Evolutionary conservation across 2,329 filamentous ascomycete genomes (phyloP), one percentile per base, ranked within the genome.

Genomic region (Lasiodiplodia sp.): DNA sequence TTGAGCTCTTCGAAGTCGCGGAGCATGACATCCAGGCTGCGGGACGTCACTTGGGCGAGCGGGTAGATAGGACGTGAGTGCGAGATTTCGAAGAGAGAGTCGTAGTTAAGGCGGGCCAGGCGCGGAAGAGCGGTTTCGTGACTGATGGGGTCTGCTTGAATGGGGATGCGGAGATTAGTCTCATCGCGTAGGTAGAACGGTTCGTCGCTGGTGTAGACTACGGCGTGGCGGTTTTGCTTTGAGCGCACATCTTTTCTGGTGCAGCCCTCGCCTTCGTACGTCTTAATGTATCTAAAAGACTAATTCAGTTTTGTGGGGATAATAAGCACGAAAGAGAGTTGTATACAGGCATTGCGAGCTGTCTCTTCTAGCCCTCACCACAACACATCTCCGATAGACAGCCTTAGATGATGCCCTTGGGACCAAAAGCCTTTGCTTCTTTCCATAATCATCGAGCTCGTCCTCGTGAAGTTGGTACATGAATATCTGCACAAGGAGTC

Each of bases 141-240:
- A 18, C 58, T 62, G 23, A 62, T 62, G 40, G 58, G 23, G 4
- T 62, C 58, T n/a, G 58, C 58, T 69, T 62, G 58, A 25, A 62
- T 62, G 58, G 58, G 18, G 16, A 25, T 34, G 25, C 44, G 40
- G 40, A 62, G 58, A 25, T 34, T 44, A 5, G 58, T 62, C 14
- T 62, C 58, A 8, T 34, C 58, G 4, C 25, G 40, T 2, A 62
- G 58, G 28, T 18, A 18, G 14, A 18, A 62, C 12, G 58, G 38
- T 4, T 62, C 58, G 25, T 62, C 40, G 25, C 40, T n/a, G 18
- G 58, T 62, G 25, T 49, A 62, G 23, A 62, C 40, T 28, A 34
- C 18, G 28, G 58, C 58, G 58, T 62, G 58, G 25, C 47, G 58
- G 58, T 62, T 16, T 34, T 62, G 58, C 40, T 34, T 49, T 23